These are phyloP conservation scores for Backusella parvicylindrica DNA, from an alignment of 192 early-diverging fungal species.

Conservation along the genomic window DNA sequence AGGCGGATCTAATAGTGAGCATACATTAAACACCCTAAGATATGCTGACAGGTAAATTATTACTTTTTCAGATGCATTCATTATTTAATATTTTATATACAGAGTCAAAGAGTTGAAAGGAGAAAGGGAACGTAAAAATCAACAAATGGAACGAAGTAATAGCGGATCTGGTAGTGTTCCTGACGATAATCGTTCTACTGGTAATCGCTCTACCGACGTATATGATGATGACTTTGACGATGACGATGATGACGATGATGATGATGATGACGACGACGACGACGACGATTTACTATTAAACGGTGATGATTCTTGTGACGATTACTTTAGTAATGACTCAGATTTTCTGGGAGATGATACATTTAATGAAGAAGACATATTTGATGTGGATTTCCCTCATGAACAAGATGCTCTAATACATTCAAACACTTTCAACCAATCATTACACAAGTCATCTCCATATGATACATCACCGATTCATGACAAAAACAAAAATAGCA, in stretches of 20 bases:
- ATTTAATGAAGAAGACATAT: slow-evolving; percentile 29
- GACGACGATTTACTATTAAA: slow-evolving; percentile 1
- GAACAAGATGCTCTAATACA: slow-evolving; percentile 27
- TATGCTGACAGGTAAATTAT: slow-evolving; percentile 82
- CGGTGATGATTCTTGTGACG: not conserved
- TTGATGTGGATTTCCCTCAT: slow-evolving; percentile 39
- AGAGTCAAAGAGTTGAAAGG: slow-evolving; percentile 46
- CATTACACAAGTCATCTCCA: not conserved
- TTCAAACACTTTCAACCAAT: slow-evolving; percentile 1
- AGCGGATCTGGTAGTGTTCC: slow-evolving; percentile 10
- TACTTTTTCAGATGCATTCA: not conserved
- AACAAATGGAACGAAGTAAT: slow-evolving; percentile 1
- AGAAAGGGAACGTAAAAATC: slow-evolving; percentile 29
- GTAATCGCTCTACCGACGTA: not conserved
- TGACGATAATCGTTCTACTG: not conserved
- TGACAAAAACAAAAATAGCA: not conserved
- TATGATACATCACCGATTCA: not conserved
- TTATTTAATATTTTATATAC: not conserved
- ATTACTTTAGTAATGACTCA: slow-evolving; percentile 27
- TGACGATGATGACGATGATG: slow-evolving; percentile 1
- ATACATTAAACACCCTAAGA: slow-evolving; percentile 94
- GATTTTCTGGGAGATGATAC: slow-evolving; percentile 36
- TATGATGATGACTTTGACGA: not conserved
- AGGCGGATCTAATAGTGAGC: slow-evolving; percentile 91
- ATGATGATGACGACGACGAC: not conserved